Evolutionary conservation across 805 yeast genomes (phyloP).

Genomic region (Candida morakotiae): DNA sequence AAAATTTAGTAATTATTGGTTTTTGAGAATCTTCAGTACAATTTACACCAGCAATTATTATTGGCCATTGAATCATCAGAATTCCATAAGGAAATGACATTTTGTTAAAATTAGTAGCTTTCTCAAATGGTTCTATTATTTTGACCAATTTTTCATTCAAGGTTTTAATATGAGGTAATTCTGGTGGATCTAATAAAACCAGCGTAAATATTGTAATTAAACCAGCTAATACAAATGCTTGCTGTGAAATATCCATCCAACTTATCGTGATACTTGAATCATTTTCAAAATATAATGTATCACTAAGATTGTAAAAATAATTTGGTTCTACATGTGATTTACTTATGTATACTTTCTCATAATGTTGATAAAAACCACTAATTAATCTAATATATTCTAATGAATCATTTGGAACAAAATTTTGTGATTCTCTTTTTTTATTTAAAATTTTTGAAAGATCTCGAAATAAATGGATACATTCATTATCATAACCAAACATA

Average conservation of each 20-base stretch:
- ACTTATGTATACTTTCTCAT: conserved; percentile 7
- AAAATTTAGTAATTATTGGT: conserved; percentile 33
- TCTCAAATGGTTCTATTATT: conserved; percentile 7
- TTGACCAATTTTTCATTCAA: conserved; percentile 9
- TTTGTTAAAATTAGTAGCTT: conserved; percentile 3
- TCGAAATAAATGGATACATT: conserved; percentile 29
- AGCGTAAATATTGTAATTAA: conserved; percentile 29
- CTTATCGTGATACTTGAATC: conserved; percentile 8
- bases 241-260: conserved; percentile 58
- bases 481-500: conserved; percentile 46
- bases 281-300: conserved; percentile 5
- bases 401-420: conserved; percentile 9
- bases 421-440: conserved; percentile 15
- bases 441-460: conserved; percentile 38
- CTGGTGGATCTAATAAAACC: conserved; percentile 28
- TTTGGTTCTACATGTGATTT: not conserved
- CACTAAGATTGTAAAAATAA: conserved; percentile 7
- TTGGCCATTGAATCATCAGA: conserved; percentile 53
- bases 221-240: conserved; percentile 35
- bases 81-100: conserved; percentile 9
- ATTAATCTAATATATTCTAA: conserved; percentile 9
- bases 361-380: conserved; percentile 9
- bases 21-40: conserved; percentile 33
- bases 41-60: conserved; percentile 48
- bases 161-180: conserved; percentile 30